These are phyloP conservation scores for Tulasnella sp. DNA, from an alignment of 768 basidiomycete genomes.

Conservation along the genomic window DNA sequence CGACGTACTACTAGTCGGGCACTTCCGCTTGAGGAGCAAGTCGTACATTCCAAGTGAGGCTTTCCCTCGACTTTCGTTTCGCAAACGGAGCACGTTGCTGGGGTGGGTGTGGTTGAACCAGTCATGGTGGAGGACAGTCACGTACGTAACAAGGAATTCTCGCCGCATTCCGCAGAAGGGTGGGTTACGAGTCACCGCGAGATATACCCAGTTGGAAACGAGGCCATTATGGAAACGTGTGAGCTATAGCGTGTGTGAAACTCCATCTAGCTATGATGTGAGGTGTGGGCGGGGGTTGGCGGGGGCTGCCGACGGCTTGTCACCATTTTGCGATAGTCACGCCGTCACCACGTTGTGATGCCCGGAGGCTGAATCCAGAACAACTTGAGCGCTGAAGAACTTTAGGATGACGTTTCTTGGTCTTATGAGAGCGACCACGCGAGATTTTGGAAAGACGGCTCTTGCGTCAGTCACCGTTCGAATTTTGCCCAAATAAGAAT, in stretches of 20 bases:
- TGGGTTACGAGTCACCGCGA: not conserved
- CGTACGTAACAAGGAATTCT: not conserved
- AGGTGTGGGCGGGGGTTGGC: not conserved
- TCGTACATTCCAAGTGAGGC: not conserved
- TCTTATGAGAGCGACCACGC: not conserved
- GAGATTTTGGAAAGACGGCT: not conserved
- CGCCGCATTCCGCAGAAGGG: not conserved
- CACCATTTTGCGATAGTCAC: not conserved
- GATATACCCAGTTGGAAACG: not conserved
- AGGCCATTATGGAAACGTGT: not conserved
- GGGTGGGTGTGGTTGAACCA: slow-evolving; percentile 5
- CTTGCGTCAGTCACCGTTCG: not conserved
- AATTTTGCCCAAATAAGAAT: not conserved
- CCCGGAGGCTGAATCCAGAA: not conserved
- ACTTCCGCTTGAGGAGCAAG: not conserved
- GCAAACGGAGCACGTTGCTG: not conserved
- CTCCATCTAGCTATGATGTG: not conserved
- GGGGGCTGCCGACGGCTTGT: not conserved
- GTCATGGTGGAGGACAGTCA: slow-evolving; percentile 9
- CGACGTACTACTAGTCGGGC: not conserved
- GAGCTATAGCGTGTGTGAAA: not conserved
- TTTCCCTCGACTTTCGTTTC: slow-evolving; percentile 1
- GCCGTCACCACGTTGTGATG: not conserved
- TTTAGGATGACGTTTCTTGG: not conserved
- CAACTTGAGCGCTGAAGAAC: not conserved